Percentiles rank a stretch among this genome's conserved stretches.
phyloP scores from a whole-genome alignment of 352 stramenopile species.

The Globisporangium ultimum region DNA sequence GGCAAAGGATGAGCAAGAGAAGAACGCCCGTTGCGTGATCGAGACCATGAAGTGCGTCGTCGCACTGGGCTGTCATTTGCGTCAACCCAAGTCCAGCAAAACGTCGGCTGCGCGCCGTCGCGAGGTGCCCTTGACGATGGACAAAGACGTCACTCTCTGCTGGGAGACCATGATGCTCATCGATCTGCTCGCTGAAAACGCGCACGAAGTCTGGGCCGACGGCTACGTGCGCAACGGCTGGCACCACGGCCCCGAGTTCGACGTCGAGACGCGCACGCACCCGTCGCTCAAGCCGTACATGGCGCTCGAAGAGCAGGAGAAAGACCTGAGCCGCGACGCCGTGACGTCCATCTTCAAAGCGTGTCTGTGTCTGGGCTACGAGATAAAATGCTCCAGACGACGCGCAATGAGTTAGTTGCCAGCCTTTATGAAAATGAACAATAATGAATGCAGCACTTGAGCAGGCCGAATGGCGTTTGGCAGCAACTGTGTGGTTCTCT shows the following conservation, averaged over 20 bases:
- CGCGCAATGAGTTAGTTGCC: not conserved
- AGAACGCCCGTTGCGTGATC: conserved; percentile 46
- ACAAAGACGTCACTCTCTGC: conserved; percentile 33
- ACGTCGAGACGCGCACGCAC: conserved; percentile 38
- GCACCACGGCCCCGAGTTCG: conserved; percentile 32
- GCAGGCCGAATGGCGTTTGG: not conserved
- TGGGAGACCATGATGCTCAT: conserved; percentile 68
- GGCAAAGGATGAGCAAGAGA: conserved; percentile 23
- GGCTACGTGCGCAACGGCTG: conserved; percentile 44
- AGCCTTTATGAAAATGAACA: not conserved
- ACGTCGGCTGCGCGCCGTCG: not conserved
- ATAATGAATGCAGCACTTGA: not conserved
- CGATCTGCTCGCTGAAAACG: conserved; percentile 66
- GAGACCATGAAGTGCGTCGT: conserved; percentile 62
- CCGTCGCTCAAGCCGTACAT: conserved; percentile 64
- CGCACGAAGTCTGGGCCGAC: conserved; percentile 64
- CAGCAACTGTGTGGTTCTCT: not conserved
- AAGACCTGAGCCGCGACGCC: conserved; percentile 39
- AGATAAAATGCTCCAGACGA: conserved; percentile 29
- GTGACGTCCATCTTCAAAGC: conserved; percentile 51
- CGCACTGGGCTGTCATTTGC: conserved; percentile 44
- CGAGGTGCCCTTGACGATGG: conserved; percentile 22
- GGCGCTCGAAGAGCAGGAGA: conserved; percentile 47
- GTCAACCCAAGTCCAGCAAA: conserved; percentile 18
- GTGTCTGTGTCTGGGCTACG: conserved; percentile 47